These are phyloP conservation scores for Alternaria tenuissima DNA, from an alignment of 2,329 filamentous ascomycete species.

Conservation along the genomic window DNA sequence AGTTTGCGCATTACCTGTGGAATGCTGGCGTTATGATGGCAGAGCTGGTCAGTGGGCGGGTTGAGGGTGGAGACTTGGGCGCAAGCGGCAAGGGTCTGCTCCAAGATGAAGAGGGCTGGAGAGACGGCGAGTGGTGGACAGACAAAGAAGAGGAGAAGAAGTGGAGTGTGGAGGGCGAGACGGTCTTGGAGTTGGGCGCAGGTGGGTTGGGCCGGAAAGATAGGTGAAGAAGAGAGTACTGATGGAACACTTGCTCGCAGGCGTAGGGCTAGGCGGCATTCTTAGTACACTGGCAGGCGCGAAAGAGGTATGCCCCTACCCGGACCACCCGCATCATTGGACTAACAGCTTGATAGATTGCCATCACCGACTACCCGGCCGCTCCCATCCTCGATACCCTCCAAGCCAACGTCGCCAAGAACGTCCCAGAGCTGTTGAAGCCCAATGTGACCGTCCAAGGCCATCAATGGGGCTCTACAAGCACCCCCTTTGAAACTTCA, in stretches of 20 bases:
- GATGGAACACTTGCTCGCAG: constrained; percentile 36
- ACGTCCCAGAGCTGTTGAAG: constrained; percentile 54
- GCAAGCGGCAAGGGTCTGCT: constrained; percentile 28
- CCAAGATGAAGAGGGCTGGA: constrained; percentile 33
- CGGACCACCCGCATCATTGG: neutral
- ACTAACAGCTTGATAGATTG: constrained; percentile 51
- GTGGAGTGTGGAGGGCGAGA: constrained; percentile 60
- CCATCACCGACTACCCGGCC: constrained; percentile 74
- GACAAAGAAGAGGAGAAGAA: constrained; percentile 37
- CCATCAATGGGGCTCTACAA: constrained; percentile 70
- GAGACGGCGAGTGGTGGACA: constrained; percentile 45
- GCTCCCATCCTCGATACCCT: constrained; percentile 67
- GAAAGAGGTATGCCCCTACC: constrained; percentile 49
- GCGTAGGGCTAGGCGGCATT: constrained; percentile 59
- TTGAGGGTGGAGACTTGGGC: constrained; percentile 17
- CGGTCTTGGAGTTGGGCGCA: constrained; percentile 71
- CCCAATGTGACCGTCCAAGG: constrained; percentile 60
- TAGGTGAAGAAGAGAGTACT: constrained; percentile 29
- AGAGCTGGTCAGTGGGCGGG: constrained; percentile 52
- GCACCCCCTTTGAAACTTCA: constrained; percentile 50
- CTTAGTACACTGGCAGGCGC: constrained; percentile 56
- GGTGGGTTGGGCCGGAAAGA: constrained; percentile 59
- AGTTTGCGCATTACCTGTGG: constrained; percentile 79
- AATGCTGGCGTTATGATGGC: constrained; percentile 65
- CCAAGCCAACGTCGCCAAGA: constrained; percentile 63